Evolutionary conservation across 495 filamentous ascomycete species (phyloP).

Genomic region (Aspergillus heteromorphus): DNA sequence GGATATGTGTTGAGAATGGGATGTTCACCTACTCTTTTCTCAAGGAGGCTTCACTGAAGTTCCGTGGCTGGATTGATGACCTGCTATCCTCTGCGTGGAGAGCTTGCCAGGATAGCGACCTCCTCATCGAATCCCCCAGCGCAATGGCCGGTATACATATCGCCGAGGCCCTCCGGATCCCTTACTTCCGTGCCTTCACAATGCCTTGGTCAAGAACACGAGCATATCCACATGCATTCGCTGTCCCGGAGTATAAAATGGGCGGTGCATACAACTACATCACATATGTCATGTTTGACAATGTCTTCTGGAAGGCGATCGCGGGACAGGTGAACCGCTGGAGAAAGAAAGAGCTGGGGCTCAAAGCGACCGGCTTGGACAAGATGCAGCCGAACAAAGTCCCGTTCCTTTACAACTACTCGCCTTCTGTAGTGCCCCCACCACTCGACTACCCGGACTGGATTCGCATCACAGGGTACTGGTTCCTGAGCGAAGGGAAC

Average conservation of each 20-base stretch:
- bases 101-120: slow-evolving; percentile 80
- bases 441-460: slow-evolving; percentile 96
- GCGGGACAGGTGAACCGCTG: slow-evolving; percentile 89
- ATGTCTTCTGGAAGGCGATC: slow-evolving; percentile 91
- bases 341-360: slow-evolving; percentile 71
- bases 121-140: slow-evolving; percentile 92
- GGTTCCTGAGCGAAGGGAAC: slow-evolving; percentile 85
- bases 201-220: slow-evolving; percentile 98
- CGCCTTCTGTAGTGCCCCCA: slow-evolving; percentile 82
- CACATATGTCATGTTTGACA: slow-evolving; percentile 96
- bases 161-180: slow-evolving; percentile 88
- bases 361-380: slow-evolving; percentile 77
- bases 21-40: slow-evolving; percentile 96
- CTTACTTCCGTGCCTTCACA: slow-evolving; percentile 95
- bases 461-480: slow-evolving; percentile 96
- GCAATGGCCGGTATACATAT: slow-evolving; percentile 99
- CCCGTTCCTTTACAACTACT: slow-evolving; percentile 97
- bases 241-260: slow-evolving; percentile 89
- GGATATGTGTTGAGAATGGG: slow-evolving; percentile 91
- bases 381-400: slow-evolving; percentile 95
- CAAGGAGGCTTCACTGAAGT: slow-evolving; percentile 78
- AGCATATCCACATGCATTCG: slow-evolving; percentile 95
- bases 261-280: slow-evolving; percentile 92
- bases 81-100: slow-evolving; percentile 78
- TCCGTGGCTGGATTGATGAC: slow-evolving; percentile 90